These are phyloP conservation scores for Xylaria longipes DNA, from an alignment of 495 filamentous ascomycete species.

Conservation along the genomic window DNA sequence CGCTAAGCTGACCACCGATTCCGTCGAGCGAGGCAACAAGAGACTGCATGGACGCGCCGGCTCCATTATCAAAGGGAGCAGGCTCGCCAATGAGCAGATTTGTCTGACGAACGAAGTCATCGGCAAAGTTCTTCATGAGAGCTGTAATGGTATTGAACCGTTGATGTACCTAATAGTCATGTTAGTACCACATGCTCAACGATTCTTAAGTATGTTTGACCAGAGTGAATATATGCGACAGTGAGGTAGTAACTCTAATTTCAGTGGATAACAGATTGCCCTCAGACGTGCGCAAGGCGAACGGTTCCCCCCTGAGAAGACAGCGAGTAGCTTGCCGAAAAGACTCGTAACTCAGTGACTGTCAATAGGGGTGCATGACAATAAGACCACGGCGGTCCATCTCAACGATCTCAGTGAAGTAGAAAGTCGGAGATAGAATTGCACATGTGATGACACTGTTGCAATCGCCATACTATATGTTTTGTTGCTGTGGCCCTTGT, in stretches of 20 bases:
- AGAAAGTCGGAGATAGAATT: not conserved
- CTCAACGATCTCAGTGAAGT: not conserved
- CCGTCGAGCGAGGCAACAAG: conserved; percentile 53
- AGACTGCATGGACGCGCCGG: conserved; percentile 55
- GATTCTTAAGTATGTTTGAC: not conserved
- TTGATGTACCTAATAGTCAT: conserved; percentile 66
- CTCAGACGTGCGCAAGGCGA: not conserved
- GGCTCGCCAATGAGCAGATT: conserved; percentile 75
- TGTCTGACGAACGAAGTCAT: conserved; percentile 82
- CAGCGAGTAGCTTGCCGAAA: not conserved
- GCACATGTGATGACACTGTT: not conserved
- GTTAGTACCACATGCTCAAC: conserved; percentile 35
- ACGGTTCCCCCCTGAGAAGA: not conserved
- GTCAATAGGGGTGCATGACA: not conserved
- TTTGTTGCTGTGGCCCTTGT: not conserved
- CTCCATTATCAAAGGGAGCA: conserved; percentile 52
- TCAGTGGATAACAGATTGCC: not conserved
- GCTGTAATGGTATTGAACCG: conserved; percentile 74
- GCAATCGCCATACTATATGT: not conserved
- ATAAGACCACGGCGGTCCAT: not conserved
- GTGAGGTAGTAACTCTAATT: not conserved
- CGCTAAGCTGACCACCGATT: conserved; percentile 40
- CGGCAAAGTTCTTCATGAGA: conserved; percentile 73
- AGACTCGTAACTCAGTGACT: not conserved
- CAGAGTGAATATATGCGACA: not conserved